A percentile compares a stretch with the other conserved stretches of the same genome.
phyloP scores from a whole-genome alignment of 2,329 filamentous ascomycete genomes.

The Fusarium sterilihyphosum region DNA sequence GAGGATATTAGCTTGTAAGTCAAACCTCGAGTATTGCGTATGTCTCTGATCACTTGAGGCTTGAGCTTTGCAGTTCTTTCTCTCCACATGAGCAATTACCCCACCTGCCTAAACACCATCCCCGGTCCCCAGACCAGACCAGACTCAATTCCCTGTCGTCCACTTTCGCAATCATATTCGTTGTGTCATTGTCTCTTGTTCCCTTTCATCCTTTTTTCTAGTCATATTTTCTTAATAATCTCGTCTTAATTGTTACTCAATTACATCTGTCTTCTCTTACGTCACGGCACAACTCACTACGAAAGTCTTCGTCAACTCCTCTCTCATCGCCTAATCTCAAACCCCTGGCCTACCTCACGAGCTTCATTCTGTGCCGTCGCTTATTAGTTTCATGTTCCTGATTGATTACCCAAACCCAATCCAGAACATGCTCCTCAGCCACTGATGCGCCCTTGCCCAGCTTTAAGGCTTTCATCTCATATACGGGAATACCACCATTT shows the following conservation, averaged over 20 bases:
- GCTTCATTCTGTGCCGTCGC: conserved; percentile 8
- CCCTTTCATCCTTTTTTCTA: neutral
- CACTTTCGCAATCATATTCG: conserved; percentile 7
- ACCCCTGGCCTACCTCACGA: neutral
- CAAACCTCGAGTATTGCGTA: neutral
- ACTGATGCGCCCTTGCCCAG: conserved; percentile 31
- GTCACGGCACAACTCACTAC: neutral
- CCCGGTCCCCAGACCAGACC: conserved; percentile 23
- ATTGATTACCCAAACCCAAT: conserved; percentile 24
- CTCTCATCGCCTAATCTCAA: neutral
- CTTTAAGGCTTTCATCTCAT: conserved; percentile 17
- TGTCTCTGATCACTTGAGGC: conserved; percentile 29
- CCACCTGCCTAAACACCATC: conserved; percentile 34
- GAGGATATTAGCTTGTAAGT: neutral
- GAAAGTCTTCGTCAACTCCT: neutral
- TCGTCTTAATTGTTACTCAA: neutral
- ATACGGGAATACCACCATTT: neutral
- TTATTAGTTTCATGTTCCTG: conserved; percentile 33
- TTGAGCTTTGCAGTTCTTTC: conserved; percentile 32
- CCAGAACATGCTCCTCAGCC: conserved; percentile 35
- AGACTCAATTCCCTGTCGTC: conserved; percentile 10
- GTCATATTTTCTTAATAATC: neutral
- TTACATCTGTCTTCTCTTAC: neutral
- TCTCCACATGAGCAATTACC: conserved; percentile 33
- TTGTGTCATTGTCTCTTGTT: conserved; percentile 6